Conservation (phyloP, 2,329 filamentous ascomycete genomes). For the Epicoccum sorghinum region DNA sequence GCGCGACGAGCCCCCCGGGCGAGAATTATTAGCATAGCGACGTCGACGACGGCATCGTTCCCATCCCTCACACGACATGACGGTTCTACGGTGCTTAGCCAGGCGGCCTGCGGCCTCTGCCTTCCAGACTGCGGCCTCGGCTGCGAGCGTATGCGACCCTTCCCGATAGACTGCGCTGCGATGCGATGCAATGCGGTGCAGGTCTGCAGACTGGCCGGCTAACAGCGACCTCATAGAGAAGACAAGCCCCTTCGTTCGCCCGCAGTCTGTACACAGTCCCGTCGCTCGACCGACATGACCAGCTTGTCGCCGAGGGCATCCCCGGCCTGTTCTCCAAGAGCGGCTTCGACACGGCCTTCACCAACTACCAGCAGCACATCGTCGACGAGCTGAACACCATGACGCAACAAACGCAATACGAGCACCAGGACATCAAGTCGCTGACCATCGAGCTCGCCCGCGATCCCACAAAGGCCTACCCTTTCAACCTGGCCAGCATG, state of each 20-base stretch:
- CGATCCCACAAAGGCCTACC: slow-evolving; percentile 74
- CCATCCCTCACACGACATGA: slow-evolving; percentile 24
- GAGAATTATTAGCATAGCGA: slow-evolving; percentile 16
- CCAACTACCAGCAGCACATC: slow-evolving; percentile 77
- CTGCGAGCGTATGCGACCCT: slow-evolving; percentile 29
- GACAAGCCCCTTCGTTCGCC: slow-evolving; percentile 23
- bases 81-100: slow-evolving; percentile 44
- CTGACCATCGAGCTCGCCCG: slow-evolving; percentile 79
- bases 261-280: slow-evolving; percentile 55
- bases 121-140: slow-evolving; percentile 29
- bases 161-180: not conserved
- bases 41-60: slow-evolving; percentile 3
- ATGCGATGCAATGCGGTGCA: not conserved
- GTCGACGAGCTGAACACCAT: slow-evolving; percentile 77
- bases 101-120: slow-evolving; percentile 33
- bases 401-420: slow-evolving; percentile 70
- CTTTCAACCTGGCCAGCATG: slow-evolving; percentile 98
- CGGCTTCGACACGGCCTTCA: slow-evolving; percentile 80
- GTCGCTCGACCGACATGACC: slow-evolving; percentile 53
- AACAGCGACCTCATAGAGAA: slow-evolving; percentile 36
- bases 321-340: slow-evolving; percentile 72
- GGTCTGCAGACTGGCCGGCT: slow-evolving; percentile 24
- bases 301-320: slow-evolving; percentile 61
- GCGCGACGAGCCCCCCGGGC: slow-evolving; percentile 2
- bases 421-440: slow-evolving; percentile 66